A percentile compares a stretch with the other conserved stretches of the same genome.
Conservation (phyloP, 2,329 filamentous ascomycete species). For the Microdochium nivale region DNA sequence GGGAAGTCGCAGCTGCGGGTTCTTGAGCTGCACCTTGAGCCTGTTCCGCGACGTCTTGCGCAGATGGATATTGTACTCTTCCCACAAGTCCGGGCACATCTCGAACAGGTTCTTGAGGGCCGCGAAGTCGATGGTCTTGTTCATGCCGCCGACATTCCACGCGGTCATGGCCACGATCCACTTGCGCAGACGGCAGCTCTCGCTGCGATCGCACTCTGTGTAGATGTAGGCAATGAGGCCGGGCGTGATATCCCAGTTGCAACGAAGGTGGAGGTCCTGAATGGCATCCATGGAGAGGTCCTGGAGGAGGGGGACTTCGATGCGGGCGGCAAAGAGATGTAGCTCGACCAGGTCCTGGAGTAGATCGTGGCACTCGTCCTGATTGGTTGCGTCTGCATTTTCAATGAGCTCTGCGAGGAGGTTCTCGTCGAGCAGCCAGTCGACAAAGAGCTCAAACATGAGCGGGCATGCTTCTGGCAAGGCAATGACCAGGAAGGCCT, state of each 20-base stretch:
- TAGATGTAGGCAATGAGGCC: conserved; percentile 44
- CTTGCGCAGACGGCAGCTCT: conserved; percentile 43
- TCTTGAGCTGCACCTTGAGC: conserved; percentile 47
- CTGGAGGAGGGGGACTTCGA: conserved; percentile 41
- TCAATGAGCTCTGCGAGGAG: not conserved
- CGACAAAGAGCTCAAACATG: conserved; percentile 24
- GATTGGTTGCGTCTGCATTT: conserved; percentile 6
- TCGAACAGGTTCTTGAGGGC: conserved; percentile 33
- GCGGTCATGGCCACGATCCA: conserved; percentile 54
- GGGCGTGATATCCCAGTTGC: conserved; percentile 49
- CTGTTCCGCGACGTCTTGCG: conserved; percentile 41
- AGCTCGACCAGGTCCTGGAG: conserved; percentile 49
- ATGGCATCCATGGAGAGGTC: conserved; percentile 49
- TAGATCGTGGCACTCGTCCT: conserved; percentile 22
- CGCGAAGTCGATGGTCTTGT: conserved; percentile 16
- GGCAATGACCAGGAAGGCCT: conserved; percentile 13
- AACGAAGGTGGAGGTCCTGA: conserved; percentile 49
- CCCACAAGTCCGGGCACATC: conserved; percentile 33
- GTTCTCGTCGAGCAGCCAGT: conserved; percentile 17
- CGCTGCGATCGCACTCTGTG: conserved; percentile 38
- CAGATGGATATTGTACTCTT: conserved; percentile 43
- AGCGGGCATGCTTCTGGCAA: conserved; percentile 20
- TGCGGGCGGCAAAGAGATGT: conserved; percentile 47
- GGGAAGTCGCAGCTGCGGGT: conserved; percentile 49
- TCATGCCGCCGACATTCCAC: conserved; percentile 37